Evolutionary conservation across 1,139 yeast species (phyloP).

Genomic region (Sugiyamaella neomexicana): DNA sequence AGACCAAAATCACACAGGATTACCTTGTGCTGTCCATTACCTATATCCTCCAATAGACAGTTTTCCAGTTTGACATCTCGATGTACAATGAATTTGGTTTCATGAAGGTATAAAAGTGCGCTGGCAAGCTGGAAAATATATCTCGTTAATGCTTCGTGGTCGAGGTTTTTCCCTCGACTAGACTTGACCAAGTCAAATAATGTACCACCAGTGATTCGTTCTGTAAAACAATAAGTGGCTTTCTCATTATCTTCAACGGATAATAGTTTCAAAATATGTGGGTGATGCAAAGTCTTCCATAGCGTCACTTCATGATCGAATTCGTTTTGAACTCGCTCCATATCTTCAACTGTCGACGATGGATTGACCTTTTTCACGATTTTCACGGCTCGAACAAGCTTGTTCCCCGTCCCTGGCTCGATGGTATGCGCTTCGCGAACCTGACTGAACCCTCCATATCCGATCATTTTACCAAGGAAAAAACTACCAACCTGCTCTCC

Average conservation of each 20-base stretch:
- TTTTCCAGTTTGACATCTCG: constrained; percentile 90
- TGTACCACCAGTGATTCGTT: constrained; percentile 76
- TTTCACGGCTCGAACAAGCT: constrained; percentile 65
- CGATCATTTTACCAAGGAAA: constrained; percentile 67
- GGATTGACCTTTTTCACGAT: constrained; percentile 52
- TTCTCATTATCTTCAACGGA: constrained; percentile 61
- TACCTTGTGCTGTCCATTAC: constrained; percentile 33
- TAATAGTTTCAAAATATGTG: constrained; percentile 61
- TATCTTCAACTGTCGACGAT: constrained; percentile 26
- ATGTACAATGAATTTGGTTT: constrained; percentile 64
- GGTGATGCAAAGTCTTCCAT: constrained; percentile 71
- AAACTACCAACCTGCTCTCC: constrained; percentile 52
- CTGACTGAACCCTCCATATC: constrained; percentile 90
- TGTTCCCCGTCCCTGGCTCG: constrained; percentile 41
- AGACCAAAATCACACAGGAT: constrained; percentile 86
- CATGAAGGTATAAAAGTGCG: constrained; percentile 73
- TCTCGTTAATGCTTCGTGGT: constrained; percentile 32
- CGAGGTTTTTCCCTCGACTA: constrained; percentile 34
- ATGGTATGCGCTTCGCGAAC: constrained; percentile 67
- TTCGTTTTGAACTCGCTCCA: constrained; percentile 47
- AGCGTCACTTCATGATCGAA: constrained; percentile 70
- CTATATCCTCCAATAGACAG: constrained; percentile 55
- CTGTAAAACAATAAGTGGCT: constrained; percentile 71
- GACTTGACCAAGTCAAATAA: constrained; percentile 69
- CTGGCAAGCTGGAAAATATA: constrained; percentile 56